Percentiles rank a stretch among this genome's conserved stretches.
phyloP scores from a whole-genome alignment of 768 basidiomycete genomes.

The Chalciporus chontae region DNA sequence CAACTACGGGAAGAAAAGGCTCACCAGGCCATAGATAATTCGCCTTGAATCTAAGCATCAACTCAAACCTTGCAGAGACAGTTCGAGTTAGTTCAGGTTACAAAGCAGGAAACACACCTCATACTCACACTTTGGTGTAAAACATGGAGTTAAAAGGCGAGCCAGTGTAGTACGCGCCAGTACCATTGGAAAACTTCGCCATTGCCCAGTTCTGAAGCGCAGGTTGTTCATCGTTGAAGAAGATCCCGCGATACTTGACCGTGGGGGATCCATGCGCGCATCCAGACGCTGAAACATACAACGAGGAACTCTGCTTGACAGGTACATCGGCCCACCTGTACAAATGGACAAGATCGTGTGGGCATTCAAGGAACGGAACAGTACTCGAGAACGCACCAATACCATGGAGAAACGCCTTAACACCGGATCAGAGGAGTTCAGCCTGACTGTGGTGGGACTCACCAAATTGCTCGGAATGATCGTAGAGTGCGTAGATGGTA shows the following conservation, averaged over 20 bases:
- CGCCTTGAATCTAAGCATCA: constrained; percentile 1
- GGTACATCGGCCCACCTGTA: not conserved
- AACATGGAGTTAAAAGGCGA: not conserved
- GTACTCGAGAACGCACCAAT: not conserved
- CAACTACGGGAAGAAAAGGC: constrained; percentile 21
- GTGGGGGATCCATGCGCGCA: constrained; percentile 31
- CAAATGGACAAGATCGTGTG: not conserved
- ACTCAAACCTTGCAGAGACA: not conserved
- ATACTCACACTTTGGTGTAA: not conserved
- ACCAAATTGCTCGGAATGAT: constrained; percentile 6
- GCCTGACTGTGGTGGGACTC: not conserved
- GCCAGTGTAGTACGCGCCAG: constrained; percentile 33
- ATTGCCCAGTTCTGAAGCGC: constrained; percentile 68
- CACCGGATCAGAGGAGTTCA: constrained; percentile 4
- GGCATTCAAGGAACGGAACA: not conserved
- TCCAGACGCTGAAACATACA: not conserved
- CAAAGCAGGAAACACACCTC: not conserved
- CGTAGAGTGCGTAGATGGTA: constrained; percentile 1
- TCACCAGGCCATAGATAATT: not conserved
- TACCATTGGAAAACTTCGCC: constrained; percentile 65
- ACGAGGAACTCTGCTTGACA: not conserved
- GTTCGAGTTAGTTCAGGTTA: not conserved
- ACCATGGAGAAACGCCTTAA: constrained; percentile 7
- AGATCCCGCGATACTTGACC: constrained; percentile 69
- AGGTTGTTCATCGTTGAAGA: constrained; percentile 77